Evolutionary conservation across 2,329 filamentous ascomycete genomes (phyloP).

Genomic region (Penicillium verrucosum): DNA sequence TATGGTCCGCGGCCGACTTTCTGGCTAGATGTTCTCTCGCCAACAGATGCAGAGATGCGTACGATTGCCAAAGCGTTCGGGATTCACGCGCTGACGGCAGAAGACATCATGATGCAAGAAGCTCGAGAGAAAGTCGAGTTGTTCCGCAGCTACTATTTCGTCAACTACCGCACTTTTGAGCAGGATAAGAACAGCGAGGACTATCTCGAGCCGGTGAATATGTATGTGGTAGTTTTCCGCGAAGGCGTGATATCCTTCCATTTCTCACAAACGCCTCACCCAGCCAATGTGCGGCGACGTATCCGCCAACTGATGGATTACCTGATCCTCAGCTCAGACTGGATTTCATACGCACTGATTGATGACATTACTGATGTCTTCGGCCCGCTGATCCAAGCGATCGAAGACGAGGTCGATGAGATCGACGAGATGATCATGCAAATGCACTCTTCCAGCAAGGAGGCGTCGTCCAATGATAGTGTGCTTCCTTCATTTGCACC

Average conservation of each 20-base stretch:
- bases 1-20: constrained; percentile 87
- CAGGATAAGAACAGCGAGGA: constrained; percentile 86
- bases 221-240: constrained; percentile 95
- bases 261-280: constrained; percentile 92
- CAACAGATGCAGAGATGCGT: constrained; percentile 94
- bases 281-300: constrained; percentile 88
- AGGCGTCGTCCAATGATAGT: constrained; percentile 31
- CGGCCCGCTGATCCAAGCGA: constrained; percentile 82
- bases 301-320: constrained; percentile 94
- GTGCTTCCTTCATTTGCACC: constrained; percentile 48
- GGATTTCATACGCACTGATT: constrained; percentile 97
- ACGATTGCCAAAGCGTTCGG: constrained; percentile 87
- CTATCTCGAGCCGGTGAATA: constrained; percentile 91
- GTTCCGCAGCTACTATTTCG: constrained; percentile 96
- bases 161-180: constrained; percentile 97
- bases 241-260: constrained; percentile 96
- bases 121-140: constrained; percentile 96
- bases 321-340: constrained; percentile 86
- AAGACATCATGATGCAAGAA: constrained; percentile 97
- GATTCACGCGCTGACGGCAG: constrained; percentile 90
- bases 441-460: constrained; percentile 62
- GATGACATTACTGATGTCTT: constrained; percentile 98
- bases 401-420: constrained; percentile 94
- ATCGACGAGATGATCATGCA: constrained; percentile 89
- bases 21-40: constrained; percentile 91